Percentiles rank a stretch among this genome's conserved stretches.
phyloP scores from a whole-genome alignment of 306 rosid genomes.

The Rosa chinensis region DNA sequence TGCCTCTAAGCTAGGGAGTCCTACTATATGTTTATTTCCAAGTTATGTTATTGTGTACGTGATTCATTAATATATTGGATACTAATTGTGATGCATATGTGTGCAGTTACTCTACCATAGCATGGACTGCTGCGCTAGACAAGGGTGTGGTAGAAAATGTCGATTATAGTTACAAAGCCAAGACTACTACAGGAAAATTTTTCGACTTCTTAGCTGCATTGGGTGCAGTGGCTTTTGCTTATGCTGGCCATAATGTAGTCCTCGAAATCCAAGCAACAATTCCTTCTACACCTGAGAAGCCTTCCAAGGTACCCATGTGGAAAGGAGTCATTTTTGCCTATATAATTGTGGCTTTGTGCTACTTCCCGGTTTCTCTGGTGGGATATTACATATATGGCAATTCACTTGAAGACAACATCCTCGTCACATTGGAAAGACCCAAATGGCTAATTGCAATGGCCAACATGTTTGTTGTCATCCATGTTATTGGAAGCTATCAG shows the following conservation, averaged over 20 bases:
- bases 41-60: not conserved
- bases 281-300: conserved; percentile 86
- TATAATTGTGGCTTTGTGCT: conserved; percentile 79
- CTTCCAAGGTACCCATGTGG: conserved; percentile 97
- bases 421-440: conserved; percentile 64
- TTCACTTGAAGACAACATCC: conserved; percentile 47
- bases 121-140: conserved; percentile 61
- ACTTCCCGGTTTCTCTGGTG: conserved; percentile 85
- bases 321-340: conserved; percentile 84
- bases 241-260: conserved; percentile 97
- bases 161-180: conserved; percentile 49
- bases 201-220: conserved; percentile 70
- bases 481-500: conserved; percentile 95
- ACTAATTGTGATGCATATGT: not conserved
- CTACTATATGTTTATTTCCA: not conserved
- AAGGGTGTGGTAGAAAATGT: conserved; percentile 69
- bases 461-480: conserved; percentile 86
- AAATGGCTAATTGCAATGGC: conserved; percentile 79
- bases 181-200: conserved; percentile 45
- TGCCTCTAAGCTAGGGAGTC: too few relatives aligned
- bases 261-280: conserved; percentile 95
- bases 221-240: conserved; percentile 83
- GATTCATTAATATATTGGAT: not conserved
- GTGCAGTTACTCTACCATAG: conserved; percentile 86
- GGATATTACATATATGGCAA: conserved; percentile 83